phyloP scores from a whole-genome alignment of 805 yeast genomes.

The Cyberlindnera veronae region DNA sequence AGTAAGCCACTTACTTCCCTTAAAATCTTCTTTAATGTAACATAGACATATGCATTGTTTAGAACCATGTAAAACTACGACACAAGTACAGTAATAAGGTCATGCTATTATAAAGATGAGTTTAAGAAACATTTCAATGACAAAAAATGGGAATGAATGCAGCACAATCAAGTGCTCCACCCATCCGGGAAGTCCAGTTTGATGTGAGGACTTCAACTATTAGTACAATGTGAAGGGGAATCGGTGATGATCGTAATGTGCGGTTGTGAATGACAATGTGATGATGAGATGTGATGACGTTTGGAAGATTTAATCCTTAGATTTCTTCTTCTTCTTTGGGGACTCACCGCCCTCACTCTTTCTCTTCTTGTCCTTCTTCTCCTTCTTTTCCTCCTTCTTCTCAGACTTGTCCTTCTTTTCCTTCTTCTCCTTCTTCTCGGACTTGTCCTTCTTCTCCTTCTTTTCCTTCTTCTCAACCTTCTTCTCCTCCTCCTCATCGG shows the following conservation, averaged over 20 bases:
- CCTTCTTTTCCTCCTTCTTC: conserved; percentile 32
- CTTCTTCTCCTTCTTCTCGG: conserved; percentile 49
- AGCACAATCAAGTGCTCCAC: neutral
- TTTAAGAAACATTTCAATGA: neutral
- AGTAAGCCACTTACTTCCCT: neutral
- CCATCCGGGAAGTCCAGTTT: too few relatives aligned
- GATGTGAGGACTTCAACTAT: too few relatives aligned
- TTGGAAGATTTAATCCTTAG: conserved; percentile 8
- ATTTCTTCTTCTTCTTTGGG: conserved; percentile 17
- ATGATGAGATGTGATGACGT: neutral
- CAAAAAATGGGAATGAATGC: neutral
- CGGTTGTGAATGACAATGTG: neutral
- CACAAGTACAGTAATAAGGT: too few relatives aligned
- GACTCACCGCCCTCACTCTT: conserved; percentile 14
- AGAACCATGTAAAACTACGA: too few relatives aligned
- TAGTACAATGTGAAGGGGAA: conserved; percentile 9
- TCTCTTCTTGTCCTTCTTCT: conserved; percentile 27
- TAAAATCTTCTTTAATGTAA: neutral
- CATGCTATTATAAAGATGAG: conserved; percentile 3
- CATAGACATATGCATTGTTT: too few relatives aligned
- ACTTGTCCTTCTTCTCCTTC: conserved; percentile 50
- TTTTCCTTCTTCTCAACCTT: conserved; percentile 47
- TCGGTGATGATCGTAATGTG: neutral
- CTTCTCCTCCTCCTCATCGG: conserved; percentile 35
- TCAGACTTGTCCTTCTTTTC: conserved; percentile 45